Conservation (phyloP, 140 eudicot species). For the Erigeron philadelphicus region DNA sequence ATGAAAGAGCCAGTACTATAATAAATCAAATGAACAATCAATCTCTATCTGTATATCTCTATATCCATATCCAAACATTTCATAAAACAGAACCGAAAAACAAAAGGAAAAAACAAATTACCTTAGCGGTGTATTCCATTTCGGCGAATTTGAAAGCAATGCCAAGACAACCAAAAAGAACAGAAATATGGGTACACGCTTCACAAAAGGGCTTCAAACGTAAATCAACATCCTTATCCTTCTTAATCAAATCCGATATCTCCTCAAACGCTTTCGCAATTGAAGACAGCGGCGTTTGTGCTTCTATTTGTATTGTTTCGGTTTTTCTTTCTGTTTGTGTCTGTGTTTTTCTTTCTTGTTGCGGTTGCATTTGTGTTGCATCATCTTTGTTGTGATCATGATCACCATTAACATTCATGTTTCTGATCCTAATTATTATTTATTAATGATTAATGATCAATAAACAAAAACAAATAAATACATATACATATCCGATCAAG, state of each 20-base stretch:
- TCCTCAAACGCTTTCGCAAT: slow-evolving; percentile 80
- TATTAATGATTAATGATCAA: slow-evolving; percentile 1
- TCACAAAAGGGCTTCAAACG: slow-evolving; percentile 75
- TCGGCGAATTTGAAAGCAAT: slow-evolving; percentile 95
- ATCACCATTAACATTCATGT: slow-evolving; percentile 32
- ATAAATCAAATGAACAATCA: too few relatives aligned
- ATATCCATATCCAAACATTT: background rate
- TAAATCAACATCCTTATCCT: slow-evolving; percentile 38
- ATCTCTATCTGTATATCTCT: background rate
- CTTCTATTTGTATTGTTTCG: background rate
- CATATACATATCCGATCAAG: background rate
- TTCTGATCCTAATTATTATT: slow-evolving; percentile 15
- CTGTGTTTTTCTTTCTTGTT: too few relatives aligned
- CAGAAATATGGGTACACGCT: slow-evolving; percentile 72
- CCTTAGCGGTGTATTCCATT: slow-evolving; percentile 66
- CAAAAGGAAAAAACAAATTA: slow-evolving; percentile 1
- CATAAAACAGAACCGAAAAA: background rate
- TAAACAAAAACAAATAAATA: slow-evolving; percentile 19
- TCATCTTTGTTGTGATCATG: slow-evolving; percentile 28
- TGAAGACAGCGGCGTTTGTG: slow-evolving; percentile 53
- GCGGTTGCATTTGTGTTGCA: too few relatives aligned
- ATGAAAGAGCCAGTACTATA: background rate
- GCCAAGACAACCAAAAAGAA: slow-evolving; percentile 78
- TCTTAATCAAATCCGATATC: slow-evolving; percentile 45
- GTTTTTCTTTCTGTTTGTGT: background rate